A percentile compares a stretch with the other conserved stretches of the same genome.
Conservation (phyloP, 106 monocot genomes). For the Vanilla planifolia region DNA sequence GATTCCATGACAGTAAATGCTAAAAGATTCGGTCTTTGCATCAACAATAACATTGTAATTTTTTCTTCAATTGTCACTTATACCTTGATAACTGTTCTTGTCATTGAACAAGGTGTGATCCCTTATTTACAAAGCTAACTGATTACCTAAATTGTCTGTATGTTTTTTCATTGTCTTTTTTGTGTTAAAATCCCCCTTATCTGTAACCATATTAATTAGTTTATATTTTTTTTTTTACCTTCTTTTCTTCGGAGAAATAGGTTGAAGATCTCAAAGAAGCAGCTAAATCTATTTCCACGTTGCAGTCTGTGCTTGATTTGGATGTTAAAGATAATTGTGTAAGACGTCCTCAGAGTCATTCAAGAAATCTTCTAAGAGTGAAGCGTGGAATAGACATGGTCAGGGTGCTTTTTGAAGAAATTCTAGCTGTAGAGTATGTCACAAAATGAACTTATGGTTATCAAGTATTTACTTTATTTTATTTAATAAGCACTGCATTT, state of each 20-base stretch:
- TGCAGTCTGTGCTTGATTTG: conserved; percentile 50
- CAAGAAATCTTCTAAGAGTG: conserved; percentile 90
- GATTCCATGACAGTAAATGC: no score
- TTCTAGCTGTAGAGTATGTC: conserved; percentile 68
- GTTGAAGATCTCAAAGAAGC: conserved; percentile 70
- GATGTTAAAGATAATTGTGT: conserved; percentile 53
- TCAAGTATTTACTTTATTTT: conserved; percentile 3
- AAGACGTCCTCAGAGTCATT: conserved; percentile 66
- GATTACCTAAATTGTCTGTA: no score
- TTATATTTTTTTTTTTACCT: not conserved
- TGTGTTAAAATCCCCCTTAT: no score
- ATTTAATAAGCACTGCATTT: no score
- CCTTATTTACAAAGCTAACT: no score
- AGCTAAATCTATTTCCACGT: conserved; percentile 57
- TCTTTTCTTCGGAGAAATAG: conserved; percentile 20
- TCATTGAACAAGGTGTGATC: no score
- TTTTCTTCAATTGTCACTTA: no score
- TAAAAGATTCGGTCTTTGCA: no score
- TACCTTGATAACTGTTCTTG: no score
- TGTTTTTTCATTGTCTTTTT: no score
- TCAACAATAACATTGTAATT: no score
- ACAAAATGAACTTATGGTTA: not conserved
- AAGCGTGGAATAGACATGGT: conserved; percentile 93
- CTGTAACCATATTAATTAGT: no score
- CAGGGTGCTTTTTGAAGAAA: conserved; percentile 77